phyloP scores from a whole-genome alignment of 495 filamentous ascomycete genomes.

The Penicillium fimorum region DNA sequence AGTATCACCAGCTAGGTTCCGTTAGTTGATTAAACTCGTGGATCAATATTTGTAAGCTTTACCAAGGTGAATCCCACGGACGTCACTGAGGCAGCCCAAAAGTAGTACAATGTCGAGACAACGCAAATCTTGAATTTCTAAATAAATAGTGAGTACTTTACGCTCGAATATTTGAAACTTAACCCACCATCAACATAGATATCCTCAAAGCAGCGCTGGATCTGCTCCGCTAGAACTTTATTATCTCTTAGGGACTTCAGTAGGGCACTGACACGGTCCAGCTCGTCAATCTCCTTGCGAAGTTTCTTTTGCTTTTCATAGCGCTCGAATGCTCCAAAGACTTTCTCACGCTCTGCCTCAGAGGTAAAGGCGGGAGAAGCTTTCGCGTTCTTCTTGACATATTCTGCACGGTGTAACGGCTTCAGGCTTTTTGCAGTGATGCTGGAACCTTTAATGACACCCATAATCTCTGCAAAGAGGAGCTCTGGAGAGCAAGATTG shows the following conservation, averaged over 20 bases:
- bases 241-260: slow-evolving; percentile 17
- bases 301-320: slow-evolving; percentile 38
- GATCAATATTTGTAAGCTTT: not conserved
- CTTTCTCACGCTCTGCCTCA: slow-evolving; percentile 22
- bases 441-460: slow-evolving; percentile 42
- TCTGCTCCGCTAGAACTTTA: slow-evolving; percentile 11
- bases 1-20: slow-evolving; percentile 38
- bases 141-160: slow-evolving; percentile 6
- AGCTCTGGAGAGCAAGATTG: slow-evolving; percentile 24
- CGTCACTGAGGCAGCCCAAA: slow-evolving; percentile 31
- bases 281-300: slow-evolving; percentile 31
- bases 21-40: not conserved
- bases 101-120: slow-evolving; percentile 38
- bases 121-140: slow-evolving; percentile 46
- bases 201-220: slow-evolving; percentile 38
- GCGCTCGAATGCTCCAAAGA: slow-evolving; percentile 35
- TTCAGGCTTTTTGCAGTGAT: slow-evolving; percentile 15
- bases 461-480: slow-evolving; percentile 47
- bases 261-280: slow-evolving; percentile 34
- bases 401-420: slow-evolving; percentile 31
- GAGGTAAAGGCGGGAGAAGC: slow-evolving; percentile 31
- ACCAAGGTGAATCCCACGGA: slow-evolving; percentile 42
- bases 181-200: slow-evolving; percentile 42
- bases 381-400: slow-evolving; percentile 23
- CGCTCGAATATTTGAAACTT: not conserved